A percentile compares a stretch with the other conserved stretches of the same genome.
phyloP scores from a whole-genome alignment of 352 stramenopile genomes.

The Globisporangium middletonii region DNA sequence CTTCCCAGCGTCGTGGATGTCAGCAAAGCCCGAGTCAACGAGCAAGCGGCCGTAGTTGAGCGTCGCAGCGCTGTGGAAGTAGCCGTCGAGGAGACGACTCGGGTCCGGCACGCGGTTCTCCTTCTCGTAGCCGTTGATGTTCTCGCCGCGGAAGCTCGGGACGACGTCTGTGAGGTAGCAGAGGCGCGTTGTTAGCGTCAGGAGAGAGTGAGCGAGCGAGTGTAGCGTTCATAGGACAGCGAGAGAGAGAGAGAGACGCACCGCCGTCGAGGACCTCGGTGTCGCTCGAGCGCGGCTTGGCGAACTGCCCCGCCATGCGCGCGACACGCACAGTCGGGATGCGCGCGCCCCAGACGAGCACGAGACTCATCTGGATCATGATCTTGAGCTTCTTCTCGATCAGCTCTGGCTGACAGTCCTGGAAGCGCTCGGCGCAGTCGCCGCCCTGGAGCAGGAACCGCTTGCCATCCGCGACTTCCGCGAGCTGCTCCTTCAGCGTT shows the following conservation, averaged over 20 bases:
- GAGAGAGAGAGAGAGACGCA: constrained; percentile 8
- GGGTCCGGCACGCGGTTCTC: constrained; percentile 93
- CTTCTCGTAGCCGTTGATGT: constrained; percentile 95
- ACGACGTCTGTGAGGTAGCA: constrained; percentile 64
- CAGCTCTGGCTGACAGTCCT: constrained; percentile 81
- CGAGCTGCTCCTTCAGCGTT: constrained; percentile 85
- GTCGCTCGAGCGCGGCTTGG: constrained; percentile 95
- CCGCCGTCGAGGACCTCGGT: constrained; percentile 92
- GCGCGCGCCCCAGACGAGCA: constrained; percentile 95
- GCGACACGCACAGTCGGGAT: constrained; percentile 96
- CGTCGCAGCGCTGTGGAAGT: constrained; percentile 96
- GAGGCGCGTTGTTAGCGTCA: not conserved
- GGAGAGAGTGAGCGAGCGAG: not conserved
- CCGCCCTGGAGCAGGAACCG: constrained; percentile 98
- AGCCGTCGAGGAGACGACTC: constrained; percentile 92
- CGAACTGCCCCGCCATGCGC: constrained; percentile 98
- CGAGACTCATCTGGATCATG: constrained; percentile 96
- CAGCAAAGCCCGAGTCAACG: constrained; percentile 93
- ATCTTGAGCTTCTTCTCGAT: constrained; percentile 93
- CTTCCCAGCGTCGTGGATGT: constrained; percentile 95
- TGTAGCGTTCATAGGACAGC: not conserved
- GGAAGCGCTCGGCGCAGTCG: constrained; percentile 97
- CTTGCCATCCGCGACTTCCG: constrained; percentile 92
- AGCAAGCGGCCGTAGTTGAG: constrained; percentile 97
- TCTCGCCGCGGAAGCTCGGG: constrained; percentile 96